phyloP scores from a whole-genome alignment of 441 rosid species.

The Syzygium malaccense region DNA sequence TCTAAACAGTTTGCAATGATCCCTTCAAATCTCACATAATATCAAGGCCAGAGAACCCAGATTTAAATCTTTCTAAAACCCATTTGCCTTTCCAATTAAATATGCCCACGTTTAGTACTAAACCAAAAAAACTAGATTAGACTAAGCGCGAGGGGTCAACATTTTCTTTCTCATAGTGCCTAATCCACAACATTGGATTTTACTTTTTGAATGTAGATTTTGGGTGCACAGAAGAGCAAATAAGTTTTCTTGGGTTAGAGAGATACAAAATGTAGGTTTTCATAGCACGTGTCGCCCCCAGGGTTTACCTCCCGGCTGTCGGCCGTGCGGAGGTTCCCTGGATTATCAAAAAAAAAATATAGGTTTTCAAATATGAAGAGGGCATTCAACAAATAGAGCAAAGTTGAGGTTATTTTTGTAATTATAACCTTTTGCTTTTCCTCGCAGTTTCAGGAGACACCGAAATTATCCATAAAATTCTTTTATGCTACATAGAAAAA shows the following conservation, averaged over 20 bases:
- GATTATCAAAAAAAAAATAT: background rate
- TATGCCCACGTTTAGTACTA: no score
- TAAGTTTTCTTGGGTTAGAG: background rate
- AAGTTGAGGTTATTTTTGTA: background rate
- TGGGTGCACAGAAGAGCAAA: background rate
- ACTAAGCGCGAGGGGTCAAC: no score
- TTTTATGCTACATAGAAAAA: background rate
- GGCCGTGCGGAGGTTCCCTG: no score
- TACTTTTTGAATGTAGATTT: background rate
- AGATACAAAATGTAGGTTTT: background rate
- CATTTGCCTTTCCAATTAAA: no score
- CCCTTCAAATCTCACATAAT: no score
- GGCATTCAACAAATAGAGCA: background rate
- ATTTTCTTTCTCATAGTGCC: background rate
- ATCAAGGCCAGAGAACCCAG: no score
- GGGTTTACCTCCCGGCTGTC: no score
- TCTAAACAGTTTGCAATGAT: no score
- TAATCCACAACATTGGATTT: background rate
- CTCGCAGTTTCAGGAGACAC: background rate
- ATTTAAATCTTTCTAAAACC: no score
- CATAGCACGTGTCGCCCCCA: no score
- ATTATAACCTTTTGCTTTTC: background rate
- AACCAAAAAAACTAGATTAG: no score
- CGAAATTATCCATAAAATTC: background rate
- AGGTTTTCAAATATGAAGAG: background rate